Evolutionary conservation across 2,329 filamentous ascomycete genomes (phyloP).

Genomic region (Cladophialophora bantiana): DNA sequence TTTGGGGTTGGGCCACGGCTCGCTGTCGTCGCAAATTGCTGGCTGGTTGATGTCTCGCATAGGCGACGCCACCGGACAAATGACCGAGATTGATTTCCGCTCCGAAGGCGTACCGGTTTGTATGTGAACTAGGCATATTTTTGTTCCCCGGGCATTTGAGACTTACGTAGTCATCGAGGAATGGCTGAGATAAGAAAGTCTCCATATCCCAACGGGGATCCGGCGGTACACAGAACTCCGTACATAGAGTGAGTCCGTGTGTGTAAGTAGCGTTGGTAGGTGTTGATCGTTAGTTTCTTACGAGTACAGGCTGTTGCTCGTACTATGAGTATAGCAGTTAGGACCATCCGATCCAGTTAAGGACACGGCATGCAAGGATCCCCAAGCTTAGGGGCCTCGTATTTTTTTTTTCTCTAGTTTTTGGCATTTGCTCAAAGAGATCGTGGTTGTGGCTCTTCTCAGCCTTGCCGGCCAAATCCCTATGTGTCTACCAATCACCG

Average conservation of each 20-base stretch:
- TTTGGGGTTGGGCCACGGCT: background rate
- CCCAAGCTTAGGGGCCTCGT: background rate
- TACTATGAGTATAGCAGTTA: no score
- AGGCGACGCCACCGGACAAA: background rate
- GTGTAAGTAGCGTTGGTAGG: background rate
- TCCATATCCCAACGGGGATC: slow-evolving; percentile 10
- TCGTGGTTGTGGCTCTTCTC: background rate
- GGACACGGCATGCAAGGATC: background rate
- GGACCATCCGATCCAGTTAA: background rate
- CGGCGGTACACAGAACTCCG: background rate
- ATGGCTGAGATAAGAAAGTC: slow-evolving; percentile 3
- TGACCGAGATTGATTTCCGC: slow-evolving; percentile 2
- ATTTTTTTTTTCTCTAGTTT: background rate
- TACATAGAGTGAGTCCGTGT: background rate
- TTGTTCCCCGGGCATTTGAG: background rate
- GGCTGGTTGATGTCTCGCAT: background rate
- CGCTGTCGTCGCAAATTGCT: background rate
- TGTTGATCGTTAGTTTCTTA: no score
- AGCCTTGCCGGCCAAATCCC: background rate
- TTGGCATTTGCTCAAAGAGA: background rate
- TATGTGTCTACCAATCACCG: background rate
- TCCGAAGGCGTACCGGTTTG: background rate
- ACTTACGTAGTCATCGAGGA: background rate
- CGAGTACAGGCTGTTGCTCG: no score
- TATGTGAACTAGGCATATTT: background rate